Evolutionary conservation across 2,329 filamentous ascomycete genomes (phyloP).

Genomic region (Penicillium sp.): DNA sequence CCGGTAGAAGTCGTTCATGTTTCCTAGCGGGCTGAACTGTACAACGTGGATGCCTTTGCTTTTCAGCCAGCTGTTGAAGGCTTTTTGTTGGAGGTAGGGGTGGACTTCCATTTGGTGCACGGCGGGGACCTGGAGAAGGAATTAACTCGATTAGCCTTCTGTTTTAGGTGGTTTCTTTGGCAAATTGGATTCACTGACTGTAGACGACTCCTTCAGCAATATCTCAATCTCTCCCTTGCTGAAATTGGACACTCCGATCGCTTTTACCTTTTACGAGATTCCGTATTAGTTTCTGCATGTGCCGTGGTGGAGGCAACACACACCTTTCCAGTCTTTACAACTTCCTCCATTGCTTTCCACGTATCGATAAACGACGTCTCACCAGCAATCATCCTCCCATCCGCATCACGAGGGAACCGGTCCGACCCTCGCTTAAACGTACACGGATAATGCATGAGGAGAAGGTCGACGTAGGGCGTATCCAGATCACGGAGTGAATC

Average conservation of each 20-base stretch:
- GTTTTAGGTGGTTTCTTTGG: constrained; percentile 27
- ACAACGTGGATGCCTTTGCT: constrained; percentile 60
- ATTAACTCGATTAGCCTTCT: constrained; percentile 28
- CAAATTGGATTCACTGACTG: constrained; percentile 10
- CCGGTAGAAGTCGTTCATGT: constrained; percentile 63
- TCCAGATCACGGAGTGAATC: constrained; percentile 63
- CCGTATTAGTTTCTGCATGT: no score
- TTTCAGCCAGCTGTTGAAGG: constrained; percentile 57
- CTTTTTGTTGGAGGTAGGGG: constrained; percentile 56
- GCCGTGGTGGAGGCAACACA: no score
- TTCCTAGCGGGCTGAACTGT: constrained; percentile 65
- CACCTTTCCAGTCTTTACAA: constrained; percentile 24
- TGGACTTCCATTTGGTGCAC: constrained; percentile 70
- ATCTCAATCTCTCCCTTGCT: constrained; percentile 34
- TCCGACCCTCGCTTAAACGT: constrained; percentile 23
- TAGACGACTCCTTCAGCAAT: constrained; percentile 34
- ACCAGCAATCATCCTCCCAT: constrained; percentile 55
- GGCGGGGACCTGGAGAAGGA: constrained; percentile 49
- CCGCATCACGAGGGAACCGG: constrained; percentile 55
- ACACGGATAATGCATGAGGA: constrained; percentile 62
- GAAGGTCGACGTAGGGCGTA: constrained; percentile 67
- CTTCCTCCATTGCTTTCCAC: constrained; percentile 37
- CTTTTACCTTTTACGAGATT: constrained; percentile 25
- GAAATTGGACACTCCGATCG: constrained; percentile 38
- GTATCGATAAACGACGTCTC: constrained; percentile 55